A percentile compares a stretch with the other conserved stretches of the same genome.
Evolutionary conservation across 352 stramenopile genomes (phyloP).

Genomic region (Phytopythium oedochilum): DNA sequence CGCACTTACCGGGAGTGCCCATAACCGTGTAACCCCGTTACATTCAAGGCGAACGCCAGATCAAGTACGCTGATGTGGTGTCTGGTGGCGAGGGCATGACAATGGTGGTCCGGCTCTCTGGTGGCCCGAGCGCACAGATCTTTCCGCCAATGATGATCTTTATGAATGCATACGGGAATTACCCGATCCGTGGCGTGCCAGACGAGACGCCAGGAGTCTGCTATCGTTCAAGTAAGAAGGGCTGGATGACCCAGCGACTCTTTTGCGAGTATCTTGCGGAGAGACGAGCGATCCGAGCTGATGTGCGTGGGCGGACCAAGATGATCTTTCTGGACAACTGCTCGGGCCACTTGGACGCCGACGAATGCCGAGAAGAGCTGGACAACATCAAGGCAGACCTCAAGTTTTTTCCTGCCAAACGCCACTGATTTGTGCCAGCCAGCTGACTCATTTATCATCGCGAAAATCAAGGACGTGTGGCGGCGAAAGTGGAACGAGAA

Average conservation of each 20-base stretch:
- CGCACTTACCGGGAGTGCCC: too few species aligned
- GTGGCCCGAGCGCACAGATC: constrained; percentile 8
- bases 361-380: constrained; percentile 6
- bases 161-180: constrained; percentile 9
- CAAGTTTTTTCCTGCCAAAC: constrained; percentile 9
- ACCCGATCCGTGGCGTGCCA: constrained; percentile 15
- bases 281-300: too few species aligned
- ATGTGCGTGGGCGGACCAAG: constrained; percentile 13
- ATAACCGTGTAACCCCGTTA: too few species aligned
- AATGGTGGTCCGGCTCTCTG: constrained; percentile 21
- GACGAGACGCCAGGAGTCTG: constrained; percentile 12
- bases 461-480: constrained; percentile 22
- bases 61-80: constrained; percentile 25
- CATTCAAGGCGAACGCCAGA: constrained; percentile 7
- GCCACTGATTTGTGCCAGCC: constrained; percentile 17
- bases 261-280: constrained; percentile 19
- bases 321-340: constrained; percentile 17
- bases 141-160: constrained; percentile 29
- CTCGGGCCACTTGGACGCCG: constrained; percentile 6
- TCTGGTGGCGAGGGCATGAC: constrained; percentile 22
- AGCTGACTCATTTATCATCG: constrained; percentile 24
- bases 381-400: constrained; percentile 2
- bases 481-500: constrained; percentile 15
- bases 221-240: constrained; percentile 20
- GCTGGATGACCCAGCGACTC: constrained; percentile 16